Evolutionary conservation across 257 asterid genomes (phyloP), one percentile per base, ranked within the genome.

Genomic region (Lycium barbarum): DNA sequence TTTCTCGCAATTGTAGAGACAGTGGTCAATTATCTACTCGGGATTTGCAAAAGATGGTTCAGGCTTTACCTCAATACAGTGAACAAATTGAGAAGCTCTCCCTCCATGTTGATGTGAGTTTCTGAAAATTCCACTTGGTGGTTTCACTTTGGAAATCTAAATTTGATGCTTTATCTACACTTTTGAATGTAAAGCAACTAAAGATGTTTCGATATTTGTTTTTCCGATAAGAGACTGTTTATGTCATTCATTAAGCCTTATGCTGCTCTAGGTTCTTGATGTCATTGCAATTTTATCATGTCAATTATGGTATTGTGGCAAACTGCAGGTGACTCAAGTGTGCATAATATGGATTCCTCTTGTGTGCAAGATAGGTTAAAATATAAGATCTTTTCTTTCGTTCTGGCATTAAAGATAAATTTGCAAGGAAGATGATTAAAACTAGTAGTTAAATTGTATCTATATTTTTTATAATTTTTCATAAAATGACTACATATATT

Each of bases 1-100:
- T 67, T 81, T 65, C 70, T 84, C 85, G 76, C 63, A 26, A 78
- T 47, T 88, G 89, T 88, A 97, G 99, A 87, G 92, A 90, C 71
- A 93, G 98, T 86, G 91, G 94, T 81, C 94, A 93, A 81, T 88
- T 97, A 85, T 97, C 99, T 58, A 97, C 98, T 71, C 94, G 97
- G 83, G 99, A 97, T 85, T 91, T 97, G 94, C 99, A 97, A 91
- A 95, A 93, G 95, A 93, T 95, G 98, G 99, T 97, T 87, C 99
- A 97, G 88, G 99, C 99, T 82, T 90, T 97, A 95, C 99, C 99
- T 86, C 98, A 97, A 81, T 97, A 97, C 84, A 95, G 99, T 86
- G 99, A 97, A 91, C 99, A 97, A 89, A 97, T 95, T 67, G 99
- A 97, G 89, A 97, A 95, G 91, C 99, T 97, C 85, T 97, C 99